Percentiles rank a stretch among this genome's conserved stretches.
Conservation (phyloP, 1,284 basidiomycete species). For the Apiotrichum siamense region DNA sequence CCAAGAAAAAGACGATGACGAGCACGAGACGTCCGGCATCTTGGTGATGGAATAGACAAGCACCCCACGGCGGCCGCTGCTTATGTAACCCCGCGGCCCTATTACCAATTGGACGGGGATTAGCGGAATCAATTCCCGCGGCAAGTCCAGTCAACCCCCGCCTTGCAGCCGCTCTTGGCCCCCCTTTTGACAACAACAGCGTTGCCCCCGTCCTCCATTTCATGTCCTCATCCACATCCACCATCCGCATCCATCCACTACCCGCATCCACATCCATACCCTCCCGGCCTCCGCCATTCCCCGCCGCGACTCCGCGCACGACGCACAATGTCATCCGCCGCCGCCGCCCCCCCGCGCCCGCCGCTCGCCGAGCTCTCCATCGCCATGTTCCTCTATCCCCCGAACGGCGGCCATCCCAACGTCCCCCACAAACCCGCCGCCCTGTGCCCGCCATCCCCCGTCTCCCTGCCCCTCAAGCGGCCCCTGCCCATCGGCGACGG, state of each 20-base stretch:
- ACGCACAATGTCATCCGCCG: background rate
- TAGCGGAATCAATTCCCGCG: no score
- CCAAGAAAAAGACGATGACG: no score
- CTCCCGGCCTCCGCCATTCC: background rate
- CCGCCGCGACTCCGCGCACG: no score
- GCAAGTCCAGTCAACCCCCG: no score
- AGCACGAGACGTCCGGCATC: no score
- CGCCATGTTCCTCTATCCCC: slow-evolving; percentile 9
- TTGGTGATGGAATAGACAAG: no score
- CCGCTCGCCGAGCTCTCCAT: slow-evolving; percentile 16
- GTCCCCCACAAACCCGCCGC: background rate
- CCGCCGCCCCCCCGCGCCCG: background rate
- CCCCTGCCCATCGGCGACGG: background rate
- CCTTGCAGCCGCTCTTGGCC: no score
- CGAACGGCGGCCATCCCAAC: slow-evolving; percentile 1
- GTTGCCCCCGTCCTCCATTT: background rate
- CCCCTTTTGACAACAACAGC: background rate
- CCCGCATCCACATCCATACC: background rate
- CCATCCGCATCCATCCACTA: background rate
- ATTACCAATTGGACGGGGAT: no score
- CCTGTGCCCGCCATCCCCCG: slow-evolving; percentile 13
- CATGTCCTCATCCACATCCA: background rate
- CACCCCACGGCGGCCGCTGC: no score
- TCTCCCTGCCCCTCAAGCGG: slow-evolving; percentile 17
- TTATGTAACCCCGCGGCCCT: no score